Evolutionary conservation across 2,329 filamentous ascomycete species (phyloP).

Genomic region (Fusarium sp.): DNA sequence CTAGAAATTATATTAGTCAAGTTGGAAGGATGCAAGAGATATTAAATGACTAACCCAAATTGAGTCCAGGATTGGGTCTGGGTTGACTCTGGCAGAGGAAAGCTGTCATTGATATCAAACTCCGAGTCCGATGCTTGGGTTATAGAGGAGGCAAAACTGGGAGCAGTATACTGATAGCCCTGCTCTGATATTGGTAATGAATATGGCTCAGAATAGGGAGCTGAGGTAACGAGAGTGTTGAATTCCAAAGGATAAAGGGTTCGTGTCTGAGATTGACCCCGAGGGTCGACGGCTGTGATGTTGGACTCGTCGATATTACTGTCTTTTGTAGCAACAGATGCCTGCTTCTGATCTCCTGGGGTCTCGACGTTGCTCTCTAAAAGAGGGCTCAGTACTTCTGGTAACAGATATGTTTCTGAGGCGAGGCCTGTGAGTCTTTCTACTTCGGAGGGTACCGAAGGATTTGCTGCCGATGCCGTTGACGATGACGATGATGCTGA

Average conservation of each 20-base stretch:
- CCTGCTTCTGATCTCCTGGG: not conserved
- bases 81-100: not conserved
- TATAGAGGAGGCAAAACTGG: not conserved
- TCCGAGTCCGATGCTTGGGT: not conserved
- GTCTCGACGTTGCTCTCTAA: too few relatives aligned
- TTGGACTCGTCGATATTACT: not conserved
- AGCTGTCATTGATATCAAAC: not conserved
- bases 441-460: not conserved
- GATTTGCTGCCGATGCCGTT: not conserved
- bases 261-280: not conserved
- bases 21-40: not conserved
- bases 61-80: not conserved
- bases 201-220: not conserved
- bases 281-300: not conserved
- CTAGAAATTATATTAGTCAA: not conserved
- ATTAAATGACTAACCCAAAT: not conserved
- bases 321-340: too few relatives aligned
- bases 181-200: not conserved
- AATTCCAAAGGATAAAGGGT: not conserved
- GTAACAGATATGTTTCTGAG: too few relatives aligned
- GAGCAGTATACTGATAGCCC: not conserved
- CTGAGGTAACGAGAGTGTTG: not conserved
- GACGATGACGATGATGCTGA: not conserved
- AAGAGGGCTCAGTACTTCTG: not conserved
- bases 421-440: not conserved